Conservation (phyloP, 2,329 filamentous ascomycete species). For the Sarocladium oryzae region DNA sequence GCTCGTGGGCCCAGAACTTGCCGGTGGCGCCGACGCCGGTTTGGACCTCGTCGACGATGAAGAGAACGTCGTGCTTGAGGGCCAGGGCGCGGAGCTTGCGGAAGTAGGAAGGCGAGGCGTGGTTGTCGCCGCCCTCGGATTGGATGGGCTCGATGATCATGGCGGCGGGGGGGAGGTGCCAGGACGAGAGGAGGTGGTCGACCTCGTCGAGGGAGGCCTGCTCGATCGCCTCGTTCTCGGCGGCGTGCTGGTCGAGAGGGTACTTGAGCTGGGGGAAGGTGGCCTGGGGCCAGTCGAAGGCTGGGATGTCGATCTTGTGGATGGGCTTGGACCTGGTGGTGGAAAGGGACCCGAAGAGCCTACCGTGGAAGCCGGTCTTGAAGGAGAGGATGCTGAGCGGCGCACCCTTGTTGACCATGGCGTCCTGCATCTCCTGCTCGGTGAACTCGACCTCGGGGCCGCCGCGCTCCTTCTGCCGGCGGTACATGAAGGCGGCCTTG, state of each 20-base stretch:
- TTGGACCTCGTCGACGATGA: constrained; percentile 93
- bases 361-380: constrained; percentile 83
- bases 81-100: constrained; percentile 74
- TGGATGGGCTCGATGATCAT: constrained; percentile 87
- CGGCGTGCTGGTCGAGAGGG: constrained; percentile 70
- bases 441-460: constrained; percentile 74
- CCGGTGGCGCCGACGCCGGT: constrained; percentile 89
- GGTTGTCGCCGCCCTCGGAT: constrained; percentile 92
- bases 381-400: constrained; percentile 80
- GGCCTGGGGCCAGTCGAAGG: constrained; percentile 91
- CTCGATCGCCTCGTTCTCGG: constrained; percentile 79
- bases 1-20: constrained; percentile 95
- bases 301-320: constrained; percentile 90
- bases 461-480: constrained; percentile 73
- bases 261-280: constrained; percentile 83
- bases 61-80: constrained; percentile 66
- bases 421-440: constrained; percentile 62
- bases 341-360: constrained; percentile 78
- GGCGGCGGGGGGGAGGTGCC: constrained; percentile 72
- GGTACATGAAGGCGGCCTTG: constrained; percentile 95
- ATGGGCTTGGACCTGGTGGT: constrained; percentile 90
- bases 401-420: constrained; percentile 74
- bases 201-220: constrained; percentile 75
- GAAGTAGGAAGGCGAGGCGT: constrained; percentile 85
- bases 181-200: constrained; percentile 72